Conservation (phyloP, 1,284 basidiomycete species). For the Trichosporon inkin region DNA sequence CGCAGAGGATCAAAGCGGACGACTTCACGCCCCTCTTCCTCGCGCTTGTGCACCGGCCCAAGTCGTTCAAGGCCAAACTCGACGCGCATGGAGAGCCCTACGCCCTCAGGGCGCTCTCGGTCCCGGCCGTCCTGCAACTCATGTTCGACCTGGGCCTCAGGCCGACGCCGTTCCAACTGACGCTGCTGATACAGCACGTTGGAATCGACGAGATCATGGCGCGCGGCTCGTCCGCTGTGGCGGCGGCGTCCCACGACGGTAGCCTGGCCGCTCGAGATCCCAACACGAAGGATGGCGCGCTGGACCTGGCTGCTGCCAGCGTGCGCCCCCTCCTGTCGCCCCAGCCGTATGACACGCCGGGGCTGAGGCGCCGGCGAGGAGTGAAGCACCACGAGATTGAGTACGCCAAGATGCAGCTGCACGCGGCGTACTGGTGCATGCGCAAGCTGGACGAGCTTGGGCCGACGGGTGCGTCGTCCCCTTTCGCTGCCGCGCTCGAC, state of each 20-base stretch:
- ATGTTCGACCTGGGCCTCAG: background rate
- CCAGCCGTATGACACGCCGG: background rate
- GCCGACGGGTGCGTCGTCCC: too few species aligned
- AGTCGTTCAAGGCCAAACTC: background rate
- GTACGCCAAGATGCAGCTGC: background rate
- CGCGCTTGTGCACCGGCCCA: background rate
- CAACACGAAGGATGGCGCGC: too few species aligned
- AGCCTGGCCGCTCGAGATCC: too few species aligned
- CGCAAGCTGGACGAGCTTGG: too few species aligned
- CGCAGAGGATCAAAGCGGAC: background rate
- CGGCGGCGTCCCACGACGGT: too few species aligned
- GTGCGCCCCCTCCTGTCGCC: background rate
- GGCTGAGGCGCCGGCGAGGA: background rate
- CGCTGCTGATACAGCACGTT: background rate
- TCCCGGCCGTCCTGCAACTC: background rate
- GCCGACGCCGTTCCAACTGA: conserved; percentile 1
- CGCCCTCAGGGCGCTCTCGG: too few species aligned
- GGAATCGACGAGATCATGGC: background rate
- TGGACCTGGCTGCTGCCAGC: background rate
- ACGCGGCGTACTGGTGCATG: background rate
- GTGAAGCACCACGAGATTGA: background rate
- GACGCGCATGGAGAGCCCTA: too few species aligned
- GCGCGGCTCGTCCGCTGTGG: background rate
- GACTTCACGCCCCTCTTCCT: conserved; percentile 6
- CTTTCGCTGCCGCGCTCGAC: too few species aligned